These are phyloP conservation scores for Linnemannia zychae DNA, from an alignment of 192 early-diverging fungal genomes.

Conservation along the genomic window DNA sequence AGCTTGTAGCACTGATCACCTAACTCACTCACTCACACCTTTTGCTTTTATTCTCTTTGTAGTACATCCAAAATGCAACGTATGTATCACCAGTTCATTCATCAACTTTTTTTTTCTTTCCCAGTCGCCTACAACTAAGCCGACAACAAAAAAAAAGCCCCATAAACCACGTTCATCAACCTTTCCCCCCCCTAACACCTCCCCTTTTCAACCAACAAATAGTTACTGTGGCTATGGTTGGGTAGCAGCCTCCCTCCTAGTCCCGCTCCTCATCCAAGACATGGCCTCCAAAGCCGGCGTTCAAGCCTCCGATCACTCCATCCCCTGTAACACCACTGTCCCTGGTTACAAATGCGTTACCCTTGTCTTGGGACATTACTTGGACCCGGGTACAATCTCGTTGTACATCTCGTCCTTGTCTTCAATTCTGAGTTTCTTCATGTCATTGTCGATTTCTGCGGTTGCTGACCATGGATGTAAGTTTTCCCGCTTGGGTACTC, in stretches of 20 bases:
- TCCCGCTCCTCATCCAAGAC: conserved; percentile 39
- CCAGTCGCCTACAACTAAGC: too few relatives aligned
- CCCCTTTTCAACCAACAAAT: too few relatives aligned
- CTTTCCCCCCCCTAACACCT: background rate
- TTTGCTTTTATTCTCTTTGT: background rate
- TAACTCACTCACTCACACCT: background rate
- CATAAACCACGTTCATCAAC: background rate
- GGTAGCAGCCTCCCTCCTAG: conserved; percentile 2
- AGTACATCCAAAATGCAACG: conserved; percentile 49
- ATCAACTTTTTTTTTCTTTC: background rate
- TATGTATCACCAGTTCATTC: conserved; percentile 14
- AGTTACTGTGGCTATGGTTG: conserved; percentile 42
- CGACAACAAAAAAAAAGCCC: too few relatives aligned
- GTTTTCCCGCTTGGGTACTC: background rate
- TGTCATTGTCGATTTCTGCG: conserved; percentile 51
- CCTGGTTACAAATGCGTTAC: conserved; percentile 38
- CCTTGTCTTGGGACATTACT: conserved; percentile 14
- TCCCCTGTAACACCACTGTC: conserved; percentile 31
- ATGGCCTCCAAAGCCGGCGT: conserved; percentile 32
- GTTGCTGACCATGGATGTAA: conserved; percentile 59
- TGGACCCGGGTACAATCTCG: conserved; percentile 40
- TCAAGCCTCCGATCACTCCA: conserved; percentile 14
- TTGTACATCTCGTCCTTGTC: conserved; percentile 54
- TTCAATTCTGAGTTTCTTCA: conserved; percentile 51
- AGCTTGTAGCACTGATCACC: background rate